Evolutionary conservation across 1,284 basidiomycete species (phyloP), one percentile per base, ranked within the genome.

Genomic region (Pholiota adiposa): DNA sequence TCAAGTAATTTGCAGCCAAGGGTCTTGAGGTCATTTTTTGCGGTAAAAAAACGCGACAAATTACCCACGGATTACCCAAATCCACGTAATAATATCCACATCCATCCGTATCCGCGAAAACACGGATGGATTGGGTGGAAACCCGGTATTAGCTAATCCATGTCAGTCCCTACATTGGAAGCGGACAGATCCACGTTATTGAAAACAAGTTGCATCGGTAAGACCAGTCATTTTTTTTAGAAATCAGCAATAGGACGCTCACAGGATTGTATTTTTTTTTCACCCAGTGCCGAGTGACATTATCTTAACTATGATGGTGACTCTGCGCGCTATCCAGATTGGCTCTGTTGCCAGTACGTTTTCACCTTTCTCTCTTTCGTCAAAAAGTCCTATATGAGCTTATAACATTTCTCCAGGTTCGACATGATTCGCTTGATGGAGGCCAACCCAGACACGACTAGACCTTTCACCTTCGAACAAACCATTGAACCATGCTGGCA

Each of bases 401-500:
- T 33, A 33, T 12, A n/a, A n/a, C 12, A 12, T 33, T 33, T 33
- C 1, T 23, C 23, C 65, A 75, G 62, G 55, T 67, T 72, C 63
- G 66, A 56, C 59, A 64, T 64, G 61, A 63, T 44, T 60, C 3
- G 80, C 74, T 49, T 83, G 31, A 67, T 86, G 23, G 63, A 66
- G 25, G 77, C 76, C 3, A 70, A 75, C 44, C 72, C 70, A 9
- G 73, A 75, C 34, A 62, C 67, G n/a, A 80, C 83, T 8, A 74
- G 71, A 36, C 83, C 82, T 1, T 85, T 85, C 69, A 46, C 71
- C 9, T 86, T 83, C 58, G 77, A 83, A 33, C 68, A 85, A 21
- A 76, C 75, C 1, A 68, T 74, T 41, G 68, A 72, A 73, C n/a
- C 80, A 83, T 65, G 76, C 82, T 7, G 82, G 81, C 4, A 83